Evolutionary conservation across 768 basidiomycete genomes (phyloP), one percentile per base, ranked within the genome.

Genomic region (Lyophyllum decastes): DNA sequence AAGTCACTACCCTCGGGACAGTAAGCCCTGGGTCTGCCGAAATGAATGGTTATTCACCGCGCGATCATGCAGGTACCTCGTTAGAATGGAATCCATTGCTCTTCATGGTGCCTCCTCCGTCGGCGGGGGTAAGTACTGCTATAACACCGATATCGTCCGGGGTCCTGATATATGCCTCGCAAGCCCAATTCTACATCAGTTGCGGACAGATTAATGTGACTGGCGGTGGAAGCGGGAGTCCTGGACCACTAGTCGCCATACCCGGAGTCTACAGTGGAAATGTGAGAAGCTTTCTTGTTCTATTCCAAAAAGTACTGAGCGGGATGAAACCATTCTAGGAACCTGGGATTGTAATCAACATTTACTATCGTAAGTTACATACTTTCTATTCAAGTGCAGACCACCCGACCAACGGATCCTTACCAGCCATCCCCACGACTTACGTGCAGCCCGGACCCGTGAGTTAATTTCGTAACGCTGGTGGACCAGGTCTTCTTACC

Each of bases 131-230:
- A 57, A 27, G 49, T 30, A 2, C 44, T 16, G 12, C 7, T 44
- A 16, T 26, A 38, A n/a, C 27, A 3, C 17, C 16, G 16, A 6
- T 33, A 50, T n/a, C 35, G 26, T 26, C 25, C 16, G 7, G 17
- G 14, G 43, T 11, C 11, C 45, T 50, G n/a, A 44, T 22, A 11
- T 4, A 10, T 35, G 10, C 9, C 22, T 16, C 17, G 24, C 9
- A 25, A 64, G 63, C 64, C 8, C 64, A 65, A 61, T 65, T 62
- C 45, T 65, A 65, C 59, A 56, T 63, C 38, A 57, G 54, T 26
- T 65, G 64, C 50, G 64, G 64, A 7, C 64, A 65, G 35, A 59
- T 65, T 35, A 58, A 60, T 22, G 61, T 65, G 1, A 65, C 61
- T 26, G 64, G 64, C 19, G 61, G 59, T 16, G 64, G 64, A 60